Evolutionary conservation across 2,329 filamentous ascomycete genomes (phyloP), one percentile per base, ranked within the genome.

Genomic region (Hypocreales sp.): DNA sequence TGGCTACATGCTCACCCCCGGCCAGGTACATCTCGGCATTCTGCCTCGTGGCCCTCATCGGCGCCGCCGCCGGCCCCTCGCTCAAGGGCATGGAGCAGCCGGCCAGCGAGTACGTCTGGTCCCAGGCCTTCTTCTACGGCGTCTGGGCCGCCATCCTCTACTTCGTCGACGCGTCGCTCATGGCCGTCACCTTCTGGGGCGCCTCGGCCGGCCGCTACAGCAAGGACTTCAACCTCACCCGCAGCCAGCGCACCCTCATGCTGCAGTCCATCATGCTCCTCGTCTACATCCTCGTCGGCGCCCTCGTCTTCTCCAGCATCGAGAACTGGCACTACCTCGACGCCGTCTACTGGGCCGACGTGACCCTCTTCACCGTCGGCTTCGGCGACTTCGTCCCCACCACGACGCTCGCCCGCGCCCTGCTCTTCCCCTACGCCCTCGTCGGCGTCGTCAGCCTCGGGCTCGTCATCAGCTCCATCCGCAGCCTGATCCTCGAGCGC

Each of bases 251-350:
- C 8, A 93, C 82, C 0, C 58, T 94, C 14, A 93, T 94, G 61
- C 55, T 93, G 16, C 86, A 94, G 51, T 92, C 83, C 2, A 92
- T 92, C 51, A 58, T 79, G 30, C 81, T 92, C 44, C 74, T 92
- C 27, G 54, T 81, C 25, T 93, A 90, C 60, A 58, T 94, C 0
- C 72, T 80, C 1, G 52, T 83, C 3, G 86, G 86, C 1, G 82
- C 77, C 1, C 67, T 75, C 1, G 55, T 92, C 0, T 93, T 90
- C 44, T 70, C 72, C 5, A 58, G 58, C 2, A 64, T 90, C 4
- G 77, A 92, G 34, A 64, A 54, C 4, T 90, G 84, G 74, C 56
- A 61, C 13, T 93, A 78, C 42, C 68, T 81, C 2, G 81, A 94
- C 40, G 71, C 72, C 3, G 58, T 86, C 2, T 86, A 84, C 46